These are phyloP conservation scores for Aspergillus viridinutans DNA, from an alignment of 2,329 filamentous ascomycete genomes.

Conservation along the genomic window DNA sequence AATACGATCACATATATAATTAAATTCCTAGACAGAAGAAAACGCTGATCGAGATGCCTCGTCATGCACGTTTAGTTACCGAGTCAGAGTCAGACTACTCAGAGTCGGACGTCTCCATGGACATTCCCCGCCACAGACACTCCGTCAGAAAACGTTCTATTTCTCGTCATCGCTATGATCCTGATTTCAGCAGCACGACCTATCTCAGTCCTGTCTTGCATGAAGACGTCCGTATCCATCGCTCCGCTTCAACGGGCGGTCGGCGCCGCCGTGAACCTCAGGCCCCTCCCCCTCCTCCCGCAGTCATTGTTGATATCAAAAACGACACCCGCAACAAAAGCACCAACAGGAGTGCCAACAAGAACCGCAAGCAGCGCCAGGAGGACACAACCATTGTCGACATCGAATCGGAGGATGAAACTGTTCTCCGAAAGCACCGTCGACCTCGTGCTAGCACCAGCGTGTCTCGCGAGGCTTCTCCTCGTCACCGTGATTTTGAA, in stretches of 20 bases:
- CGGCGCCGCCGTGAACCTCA: slow-evolving; percentile 23
- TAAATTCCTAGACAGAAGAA: not conserved
- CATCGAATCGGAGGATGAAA: slow-evolving; percentile 26
- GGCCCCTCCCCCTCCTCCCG: slow-evolving; percentile 12
- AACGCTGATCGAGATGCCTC: slow-evolving; percentile 12
- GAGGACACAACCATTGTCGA: slow-evolving; percentile 14
- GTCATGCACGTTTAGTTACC: slow-evolving; percentile 9
- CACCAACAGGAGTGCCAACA: slow-evolving; percentile 21
- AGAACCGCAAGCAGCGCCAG: slow-evolving; percentile 14
- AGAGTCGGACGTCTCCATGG: slow-evolving; percentile 34
- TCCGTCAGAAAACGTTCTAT: slow-evolving; percentile 27
- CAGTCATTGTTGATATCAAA: slow-evolving; percentile 35
- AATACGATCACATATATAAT: not conserved
- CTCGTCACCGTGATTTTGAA: slow-evolving; percentile 30
- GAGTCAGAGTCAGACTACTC: slow-evolving; percentile 31
- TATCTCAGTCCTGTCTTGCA: slow-evolving; percentile 24
- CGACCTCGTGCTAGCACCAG: slow-evolving; percentile 19
- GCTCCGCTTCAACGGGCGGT: slow-evolving; percentile 34
- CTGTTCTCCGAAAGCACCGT: slow-evolving; percentile 11
- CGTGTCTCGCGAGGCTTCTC: slow-evolving; percentile 20
- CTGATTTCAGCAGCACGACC: slow-evolving; percentile 18
- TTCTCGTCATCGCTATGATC: slow-evolving; percentile 27
- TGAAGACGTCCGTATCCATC: slow-evolving; percentile 20
- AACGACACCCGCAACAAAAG: slow-evolving; percentile 26
- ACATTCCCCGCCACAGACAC: slow-evolving; percentile 16